Evolutionary conservation across 139 green algal genomes (phyloP).

Genomic region (Closterium sp.): DNA sequence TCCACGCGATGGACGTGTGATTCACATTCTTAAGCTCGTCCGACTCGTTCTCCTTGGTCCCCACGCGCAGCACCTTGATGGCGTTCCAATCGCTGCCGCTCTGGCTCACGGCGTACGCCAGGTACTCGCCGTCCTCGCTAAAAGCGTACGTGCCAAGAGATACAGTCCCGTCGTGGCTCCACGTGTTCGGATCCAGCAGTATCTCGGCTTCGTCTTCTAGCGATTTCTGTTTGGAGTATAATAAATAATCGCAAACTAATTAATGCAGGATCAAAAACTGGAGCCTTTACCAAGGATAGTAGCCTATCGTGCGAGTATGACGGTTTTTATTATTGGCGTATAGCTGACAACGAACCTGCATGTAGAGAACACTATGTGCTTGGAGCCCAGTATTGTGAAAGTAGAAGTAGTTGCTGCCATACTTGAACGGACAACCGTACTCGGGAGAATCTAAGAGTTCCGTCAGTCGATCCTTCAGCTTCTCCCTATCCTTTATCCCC

Average conservation of each 20-base stretch:
- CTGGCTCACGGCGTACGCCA: constrained; percentile 72
- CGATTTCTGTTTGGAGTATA: constrained; percentile 3
- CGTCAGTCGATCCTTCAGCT: constrained; percentile 62
- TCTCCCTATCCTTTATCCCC: constrained; percentile 63
- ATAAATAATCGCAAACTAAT: too few species aligned
- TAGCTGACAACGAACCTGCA: constrained; percentile 34
- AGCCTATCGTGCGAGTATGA: background rate
- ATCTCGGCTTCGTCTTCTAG: constrained; percentile 55
- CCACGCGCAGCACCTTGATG: constrained; percentile 37
- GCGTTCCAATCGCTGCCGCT: constrained; percentile 62
- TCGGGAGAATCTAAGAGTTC: constrained; percentile 79
- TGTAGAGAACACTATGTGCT: constrained; percentile 80
- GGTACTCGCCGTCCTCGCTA: constrained; percentile 68
- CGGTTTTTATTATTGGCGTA: background rate
- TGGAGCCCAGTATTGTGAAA: constrained; percentile 85
- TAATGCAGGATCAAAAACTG: background rate
- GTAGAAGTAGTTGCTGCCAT: constrained; percentile 76
- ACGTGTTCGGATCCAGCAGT: constrained; percentile 89
- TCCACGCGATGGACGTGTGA: constrained; percentile 81
- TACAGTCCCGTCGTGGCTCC: constrained; percentile 74
- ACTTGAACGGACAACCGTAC: constrained; percentile 67
- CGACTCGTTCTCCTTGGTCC: constrained; percentile 51
- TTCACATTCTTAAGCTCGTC: constrained; percentile 83
- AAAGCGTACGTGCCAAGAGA: constrained; percentile 63
- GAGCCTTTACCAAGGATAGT: background rate